Evolutionary conservation across 2,329 filamentous ascomycete genomes (phyloP).

Genomic region (Fusarium tuaranense): DNA sequence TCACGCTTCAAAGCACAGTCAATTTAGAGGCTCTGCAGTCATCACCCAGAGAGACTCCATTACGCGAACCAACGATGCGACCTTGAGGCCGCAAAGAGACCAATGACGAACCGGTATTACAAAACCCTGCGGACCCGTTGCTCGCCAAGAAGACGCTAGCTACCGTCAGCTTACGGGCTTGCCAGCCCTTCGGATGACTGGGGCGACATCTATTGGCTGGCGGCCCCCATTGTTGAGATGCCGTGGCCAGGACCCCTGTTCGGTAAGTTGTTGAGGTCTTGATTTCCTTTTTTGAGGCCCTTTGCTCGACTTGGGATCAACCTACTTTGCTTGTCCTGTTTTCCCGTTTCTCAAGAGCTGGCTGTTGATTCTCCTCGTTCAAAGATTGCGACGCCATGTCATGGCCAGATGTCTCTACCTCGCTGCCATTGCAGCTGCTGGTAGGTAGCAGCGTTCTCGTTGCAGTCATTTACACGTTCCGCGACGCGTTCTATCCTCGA

Average conservation of each 20-base stretch:
- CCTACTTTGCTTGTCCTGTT: not conserved
- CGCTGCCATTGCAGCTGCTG: not conserved
- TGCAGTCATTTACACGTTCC: slow-evolving; percentile 17
- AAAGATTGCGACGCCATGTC: not conserved
- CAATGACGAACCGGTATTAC: not conserved
- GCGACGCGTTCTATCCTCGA: slow-evolving; percentile 17
- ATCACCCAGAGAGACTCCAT: not conserved
- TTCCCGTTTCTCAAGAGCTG: not conserved
- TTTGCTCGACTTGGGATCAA: not conserved
- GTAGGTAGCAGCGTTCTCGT: slow-evolving; percentile 8
- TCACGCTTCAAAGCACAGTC: not conserved
- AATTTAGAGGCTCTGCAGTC: not conserved
- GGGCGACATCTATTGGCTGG: not conserved
- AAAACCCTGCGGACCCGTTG: not conserved
- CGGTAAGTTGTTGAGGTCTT: not conserved
- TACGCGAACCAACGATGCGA: not conserved
- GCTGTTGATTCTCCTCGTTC: not conserved
- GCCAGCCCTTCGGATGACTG: not conserved
- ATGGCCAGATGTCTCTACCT: not conserved
- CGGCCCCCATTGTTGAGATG: not conserved
- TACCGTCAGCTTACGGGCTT: not conserved
- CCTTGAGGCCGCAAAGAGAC: not conserved
- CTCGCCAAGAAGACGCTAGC: not conserved
- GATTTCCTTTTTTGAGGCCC: not conserved
- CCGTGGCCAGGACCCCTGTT: not conserved